Evolutionary conservation across 1,284 basidiomycete genomes (phyloP), one percentile per base, ranked within the genome.

Genomic region (Omphalotus olearius): DNA sequence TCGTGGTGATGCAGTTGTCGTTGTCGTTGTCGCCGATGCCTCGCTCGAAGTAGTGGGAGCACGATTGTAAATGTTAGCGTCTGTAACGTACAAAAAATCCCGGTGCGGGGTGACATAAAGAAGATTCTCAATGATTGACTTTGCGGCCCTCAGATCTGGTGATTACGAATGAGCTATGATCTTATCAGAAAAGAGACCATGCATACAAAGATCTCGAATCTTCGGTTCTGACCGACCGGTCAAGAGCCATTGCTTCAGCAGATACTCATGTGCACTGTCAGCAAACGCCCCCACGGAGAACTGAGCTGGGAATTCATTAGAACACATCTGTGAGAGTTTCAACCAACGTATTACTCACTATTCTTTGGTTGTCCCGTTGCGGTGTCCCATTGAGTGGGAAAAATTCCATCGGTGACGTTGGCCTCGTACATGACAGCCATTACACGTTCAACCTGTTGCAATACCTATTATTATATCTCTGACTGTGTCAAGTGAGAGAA

Each of bases 251-350:
- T 85, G 80, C 60, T 90, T 90, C 30, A 90, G 73, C 18, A 87
- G 74, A 61, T 91, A 90, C 63, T 91, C 87, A 53, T 89, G 82
- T 2, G 76, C 80, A 59, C 86, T 89, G 57, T 90, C 86, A 2
- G 83, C 82, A 41, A 70, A 72, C 1, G 75, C 80, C 13, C 86
- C 86, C 4, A 85, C 77, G 1, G 82, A 83, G 18, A 84, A 59
- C 58, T 70, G 74, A 17, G 62, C 78, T 81, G 52, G 2, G 16
- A 45, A 17, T 17, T 16, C 11, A n/a, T 14, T 36, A 7, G 11
- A 18, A 18, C 39, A 23, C 4, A 50, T 18, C 14, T 39, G 42
- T 28, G 17, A n/a, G 6, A 43, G 36, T n/a, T 14, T 40, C 35
- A 6, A n/a, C 14, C 16, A 28, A 10, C 4, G 28, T 40, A 26